phyloP scores from a whole-genome alignment of 2,329 filamentous ascomycete genomes.

The Colletotrichum higginsianum region DNA sequence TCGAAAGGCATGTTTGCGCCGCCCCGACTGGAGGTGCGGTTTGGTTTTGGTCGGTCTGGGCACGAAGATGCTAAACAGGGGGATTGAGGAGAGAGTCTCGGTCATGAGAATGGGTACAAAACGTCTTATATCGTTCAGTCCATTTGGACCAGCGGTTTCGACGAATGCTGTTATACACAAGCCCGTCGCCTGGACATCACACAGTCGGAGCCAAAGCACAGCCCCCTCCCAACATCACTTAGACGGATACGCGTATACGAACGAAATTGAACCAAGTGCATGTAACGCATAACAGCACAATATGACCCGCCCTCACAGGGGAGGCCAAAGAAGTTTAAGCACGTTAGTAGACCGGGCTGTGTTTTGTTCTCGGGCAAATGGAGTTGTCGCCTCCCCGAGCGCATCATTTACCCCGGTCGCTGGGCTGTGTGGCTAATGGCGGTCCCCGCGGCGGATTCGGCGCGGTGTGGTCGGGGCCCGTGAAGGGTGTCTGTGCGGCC shows the following conservation, averaged over 20 bases:
- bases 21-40: background rate
- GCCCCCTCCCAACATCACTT: background rate
- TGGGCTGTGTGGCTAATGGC: background rate
- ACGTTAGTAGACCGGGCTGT: too few relatives aligned
- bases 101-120: background rate
- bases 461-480: background rate
- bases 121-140: background rate
- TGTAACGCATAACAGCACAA: background rate
- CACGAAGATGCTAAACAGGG: background rate
- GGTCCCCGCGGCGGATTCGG: background rate
- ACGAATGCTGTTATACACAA: background rate
- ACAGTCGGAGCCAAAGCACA: background rate
- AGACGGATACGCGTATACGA: background rate
- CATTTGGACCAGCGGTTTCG: background rate
- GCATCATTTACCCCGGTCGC: background rate
- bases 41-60: background rate
- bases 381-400: background rate
- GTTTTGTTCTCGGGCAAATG: background rate
- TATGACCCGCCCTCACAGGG: background rate
- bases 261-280: background rate
- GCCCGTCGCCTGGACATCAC: background rate
- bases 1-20: conserved; percentile 55
- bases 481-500: conserved; percentile 3
- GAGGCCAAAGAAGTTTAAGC: background rate
- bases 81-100: background rate